Base-by-base conservation (phyloP, 2,329 filamentous ascomycete genomes). In the Colletotrichum siamense region DNA sequence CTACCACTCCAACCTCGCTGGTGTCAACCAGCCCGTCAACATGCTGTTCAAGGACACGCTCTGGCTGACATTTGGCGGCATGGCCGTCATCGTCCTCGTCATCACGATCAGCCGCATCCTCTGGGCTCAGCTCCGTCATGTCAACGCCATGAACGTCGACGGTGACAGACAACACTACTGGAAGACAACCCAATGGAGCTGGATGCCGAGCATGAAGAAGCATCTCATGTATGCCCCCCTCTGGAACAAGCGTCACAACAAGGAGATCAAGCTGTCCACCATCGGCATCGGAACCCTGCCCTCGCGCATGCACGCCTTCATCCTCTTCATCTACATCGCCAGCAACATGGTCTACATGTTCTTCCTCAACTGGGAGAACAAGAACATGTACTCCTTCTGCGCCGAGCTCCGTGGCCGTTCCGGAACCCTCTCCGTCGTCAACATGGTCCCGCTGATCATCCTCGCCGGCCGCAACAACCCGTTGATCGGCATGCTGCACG, bases 401-500 rank as follows among this genome's bases (percentile, higher is more conserved):
- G 96, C 96, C 28, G 94, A 98, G 82, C 89, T 98, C 59, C 94
- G 97, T 80, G 96, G 96, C 49, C 92, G 97, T 74, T 94, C 95
- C 8, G 97, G 97, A 71, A 78, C 94, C 10, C 90, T 99, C 78
- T 93, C 96, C 6, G 89, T 96, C 13, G 91, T 98, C 81, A 99
- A 98, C 86, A 95, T 99, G 92, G 92, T 99, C 36, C 96, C 97
- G 7, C 92, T 98, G 34, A 91, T 99, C 81, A 91, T 99, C 78
- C 91, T 99, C 73, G 96, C 96, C 15, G 93, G 95, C 44, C 94
- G 97, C 82, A 99, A 99, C 88, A 99, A 99, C 86, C 95, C 95
- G 10, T 88, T 98, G 65, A 98, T 99, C 82, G 85, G 89, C 5
- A 84, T 98, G 39, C 90, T 99, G 73, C 92, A 94, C 80, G 94